A percentile compares a stretch with the other conserved stretches of the same genome.
phyloP scores from a whole-genome alignment of 768 basidiomycete species.

The Serendipita vermifera region DNA sequence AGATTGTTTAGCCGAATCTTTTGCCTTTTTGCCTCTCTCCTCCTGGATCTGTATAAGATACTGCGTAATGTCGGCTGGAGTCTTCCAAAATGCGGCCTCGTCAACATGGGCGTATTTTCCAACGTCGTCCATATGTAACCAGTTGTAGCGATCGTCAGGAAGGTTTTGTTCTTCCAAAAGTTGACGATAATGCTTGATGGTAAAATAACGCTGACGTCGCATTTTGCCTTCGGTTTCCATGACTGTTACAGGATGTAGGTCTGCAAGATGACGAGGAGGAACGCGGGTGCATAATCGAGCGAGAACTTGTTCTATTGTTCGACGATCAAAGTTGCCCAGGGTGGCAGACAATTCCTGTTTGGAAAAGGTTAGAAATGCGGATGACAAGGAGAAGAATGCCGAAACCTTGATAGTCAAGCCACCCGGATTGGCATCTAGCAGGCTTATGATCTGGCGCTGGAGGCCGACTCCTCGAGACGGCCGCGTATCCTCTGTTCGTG shows the following conservation, averaged over 20 bases:
- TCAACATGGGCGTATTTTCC: constrained; percentile 42
- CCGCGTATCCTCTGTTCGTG: background rate
- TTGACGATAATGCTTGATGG: constrained; percentile 49
- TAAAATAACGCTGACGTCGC: constrained; percentile 76
- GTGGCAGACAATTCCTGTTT: constrained; percentile 47
- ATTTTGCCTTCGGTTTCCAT: constrained; percentile 80
- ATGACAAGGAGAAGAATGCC: background rate
- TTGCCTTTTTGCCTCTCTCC: background rate
- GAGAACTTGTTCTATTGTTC: constrained; percentile 73
- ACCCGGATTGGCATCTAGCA: background rate
- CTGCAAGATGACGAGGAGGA: constrained; percentile 58
- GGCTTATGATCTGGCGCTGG: background rate
- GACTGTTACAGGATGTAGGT: constrained; percentile 53
- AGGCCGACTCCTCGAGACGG: background rate
- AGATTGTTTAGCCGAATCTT: background rate
- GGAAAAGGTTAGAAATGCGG: constrained; percentile 9
- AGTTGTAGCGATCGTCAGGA: constrained; percentile 34
- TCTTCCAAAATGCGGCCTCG: constrained; percentile 43
- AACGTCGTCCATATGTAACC: constrained; percentile 36
- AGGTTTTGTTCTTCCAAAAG: constrained; percentile 55
- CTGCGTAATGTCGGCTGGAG: constrained; percentile 28
- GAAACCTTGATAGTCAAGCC: constrained; percentile 65
- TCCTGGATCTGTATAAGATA: constrained; percentile 22
- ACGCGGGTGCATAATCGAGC: constrained; percentile 48
- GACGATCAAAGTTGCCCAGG: constrained; percentile 60